phyloP scores from a whole-genome alignment of 1,139 yeast genomes.

The Yamadazyma oceani region DNA sequence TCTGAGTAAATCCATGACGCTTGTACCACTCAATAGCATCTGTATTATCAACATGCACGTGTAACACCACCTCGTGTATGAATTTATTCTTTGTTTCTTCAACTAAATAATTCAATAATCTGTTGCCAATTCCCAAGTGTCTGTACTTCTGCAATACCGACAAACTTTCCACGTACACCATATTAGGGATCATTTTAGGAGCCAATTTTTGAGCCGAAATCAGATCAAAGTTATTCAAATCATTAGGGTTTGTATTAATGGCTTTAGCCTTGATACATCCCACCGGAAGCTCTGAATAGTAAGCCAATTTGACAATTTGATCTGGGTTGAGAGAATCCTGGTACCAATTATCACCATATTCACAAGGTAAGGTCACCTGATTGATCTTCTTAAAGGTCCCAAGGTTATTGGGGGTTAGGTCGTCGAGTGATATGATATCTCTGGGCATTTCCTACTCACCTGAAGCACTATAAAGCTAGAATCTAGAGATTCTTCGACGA shows the following conservation, averaged over 20 bases:
- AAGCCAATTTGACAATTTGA: conserved; percentile 46
- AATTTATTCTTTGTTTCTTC: conserved; percentile 52
- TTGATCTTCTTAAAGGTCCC: conserved; percentile 55
- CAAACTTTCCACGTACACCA: conserved; percentile 63
- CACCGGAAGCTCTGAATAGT: conserved; percentile 65
- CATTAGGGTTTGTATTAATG: conserved; percentile 26
- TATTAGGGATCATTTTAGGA: conserved; percentile 44
- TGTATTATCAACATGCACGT: conserved; percentile 52
- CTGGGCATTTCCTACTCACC: too few relatives aligned
- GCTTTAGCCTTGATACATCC: conserved; percentile 64
- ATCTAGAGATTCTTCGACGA: too few relatives aligned
- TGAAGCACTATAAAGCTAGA: too few relatives aligned
- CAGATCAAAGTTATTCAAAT: conserved; percentile 25
- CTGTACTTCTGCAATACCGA: conserved; percentile 66
- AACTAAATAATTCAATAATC: conserved; percentile 54
- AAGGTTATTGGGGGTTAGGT: conserved; percentile 53
- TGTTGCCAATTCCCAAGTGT: conserved; percentile 59
- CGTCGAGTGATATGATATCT: conserved; percentile 51
- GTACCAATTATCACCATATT: conserved; percentile 48
- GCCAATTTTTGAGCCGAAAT: conserved; percentile 22
- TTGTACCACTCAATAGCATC: conserved; percentile 56
- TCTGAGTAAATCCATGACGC: conserved; percentile 49
- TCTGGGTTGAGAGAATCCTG: conserved; percentile 34
- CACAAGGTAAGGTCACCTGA: conserved; percentile 39
- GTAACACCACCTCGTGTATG: conserved; percentile 58